A percentile compares a stretch with the other conserved stretches of the same genome.
Conservation (phyloP, 1,284 basidiomycete species). For the Sporisorium reilianum region DNA sequence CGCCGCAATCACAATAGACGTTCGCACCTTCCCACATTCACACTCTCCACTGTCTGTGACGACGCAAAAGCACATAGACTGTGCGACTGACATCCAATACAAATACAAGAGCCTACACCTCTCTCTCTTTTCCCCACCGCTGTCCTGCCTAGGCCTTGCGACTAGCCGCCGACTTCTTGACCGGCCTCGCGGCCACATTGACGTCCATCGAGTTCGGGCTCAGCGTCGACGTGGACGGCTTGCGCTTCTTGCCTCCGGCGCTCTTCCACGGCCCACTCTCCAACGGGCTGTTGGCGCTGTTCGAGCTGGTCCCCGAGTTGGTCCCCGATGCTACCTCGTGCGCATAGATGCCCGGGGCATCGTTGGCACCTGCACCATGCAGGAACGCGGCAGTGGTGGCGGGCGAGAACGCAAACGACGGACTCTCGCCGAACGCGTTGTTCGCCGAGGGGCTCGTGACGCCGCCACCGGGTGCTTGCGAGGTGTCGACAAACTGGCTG, state of each 20-base stretch:
- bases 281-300: slow-evolving; percentile 8
- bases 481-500: slow-evolving; percentile 57
- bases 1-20: too few relatives aligned
- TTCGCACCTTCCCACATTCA: neutral
- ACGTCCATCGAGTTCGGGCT: slow-evolving; percentile 15
- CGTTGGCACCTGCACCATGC: slow-evolving; percentile 17
- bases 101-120: slow-evolving; percentile 18
- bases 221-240: slow-evolving; percentile 18
- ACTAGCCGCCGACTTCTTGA: slow-evolving; percentile 21
- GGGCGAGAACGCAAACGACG: slow-evolving; percentile 44
- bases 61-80: neutral
- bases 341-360: slow-evolving; percentile 17
- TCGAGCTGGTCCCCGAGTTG: slow-evolving; percentile 6
- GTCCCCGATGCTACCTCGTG: slow-evolving; percentile 10
- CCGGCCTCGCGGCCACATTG: slow-evolving; percentile 26
- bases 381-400: slow-evolving; percentile 49
- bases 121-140: neutral
- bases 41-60: neutral
- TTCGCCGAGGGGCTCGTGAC: slow-evolving; percentile 27
- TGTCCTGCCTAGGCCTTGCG: neutral
- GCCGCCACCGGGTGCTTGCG: slow-evolving; percentile 46
- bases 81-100: slow-evolving; percentile 6
- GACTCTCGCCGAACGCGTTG: slow-evolving; percentile 22
- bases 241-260: slow-evolving; percentile 32
- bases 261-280: neutral